Conservation (phyloP, 2,329 filamentous ascomycete genomes). For the Albifimbria verrucaria region DNA sequence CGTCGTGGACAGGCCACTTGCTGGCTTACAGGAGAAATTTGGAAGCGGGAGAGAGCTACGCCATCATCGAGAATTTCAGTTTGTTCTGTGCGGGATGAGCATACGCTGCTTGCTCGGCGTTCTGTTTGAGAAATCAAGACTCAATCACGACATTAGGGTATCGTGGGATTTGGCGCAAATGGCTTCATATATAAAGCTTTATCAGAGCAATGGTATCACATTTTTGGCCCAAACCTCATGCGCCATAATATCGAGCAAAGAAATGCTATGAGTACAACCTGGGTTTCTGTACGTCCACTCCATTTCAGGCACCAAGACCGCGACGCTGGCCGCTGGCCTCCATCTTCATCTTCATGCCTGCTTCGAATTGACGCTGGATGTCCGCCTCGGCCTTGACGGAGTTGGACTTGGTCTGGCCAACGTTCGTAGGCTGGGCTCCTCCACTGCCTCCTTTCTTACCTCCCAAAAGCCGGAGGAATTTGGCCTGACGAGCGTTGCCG, state of each 20-base stretch:
- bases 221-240: neutral
- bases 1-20: no score
- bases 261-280: no score
- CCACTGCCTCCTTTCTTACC: conserved; percentile 41
- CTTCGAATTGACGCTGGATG: conserved; percentile 55
- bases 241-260: neutral
- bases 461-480: conserved; percentile 56
- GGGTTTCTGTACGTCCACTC: no score
- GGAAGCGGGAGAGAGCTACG: neutral
- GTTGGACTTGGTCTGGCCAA: conserved; percentile 25
- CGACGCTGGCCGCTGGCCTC: conserved; percentile 46
- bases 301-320: conserved; percentile 53
- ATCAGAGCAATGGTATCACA: neutral
- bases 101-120: neutral
- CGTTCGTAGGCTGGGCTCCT: conserved; percentile 9
- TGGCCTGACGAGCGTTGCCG: conserved; percentile 47
- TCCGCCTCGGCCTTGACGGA: conserved; percentile 45
- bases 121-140: neutral
- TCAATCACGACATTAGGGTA: neutral
- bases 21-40: no score
- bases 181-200: neutral
- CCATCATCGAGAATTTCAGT: neutral
- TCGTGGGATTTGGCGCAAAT: neutral
- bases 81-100: neutral
- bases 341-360: conserved; percentile 54